A percentile compares a stretch with the other conserved stretches of the same genome.
phyloP scores from a whole-genome alignment of 2,329 filamentous ascomycete genomes.

The Kalaharituber pfeilii region DNA sequence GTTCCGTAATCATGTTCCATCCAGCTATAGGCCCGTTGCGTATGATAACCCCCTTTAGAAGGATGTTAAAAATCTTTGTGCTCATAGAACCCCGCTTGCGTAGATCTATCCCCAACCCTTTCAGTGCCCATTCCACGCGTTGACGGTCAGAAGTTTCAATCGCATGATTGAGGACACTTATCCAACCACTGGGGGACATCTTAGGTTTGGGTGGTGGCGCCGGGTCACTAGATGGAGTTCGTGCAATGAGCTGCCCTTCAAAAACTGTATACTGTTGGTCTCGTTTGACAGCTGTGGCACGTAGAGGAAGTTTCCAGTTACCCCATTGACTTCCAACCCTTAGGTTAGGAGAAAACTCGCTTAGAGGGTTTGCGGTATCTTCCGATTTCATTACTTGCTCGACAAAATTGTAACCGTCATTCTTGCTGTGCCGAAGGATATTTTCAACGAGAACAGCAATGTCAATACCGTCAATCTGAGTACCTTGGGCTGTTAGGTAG shows the following conservation, averaged over 20 bases:
- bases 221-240: background rate
- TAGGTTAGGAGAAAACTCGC: background rate
- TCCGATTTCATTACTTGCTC: background rate
- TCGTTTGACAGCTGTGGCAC: background rate
- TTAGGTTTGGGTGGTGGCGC: background rate
- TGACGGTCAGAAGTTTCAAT: background rate
- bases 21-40: background rate
- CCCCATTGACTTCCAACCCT: background rate
- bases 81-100: constrained; percentile 4
- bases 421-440: constrained; percentile 2
- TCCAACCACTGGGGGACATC: constrained; percentile 8
- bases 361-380: background rate
- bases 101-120: constrained; percentile 3
- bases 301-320: background rate
- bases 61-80: constrained; percentile 11
- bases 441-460: constrained; percentile 8
- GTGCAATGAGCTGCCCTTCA: background rate
- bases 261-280: background rate
- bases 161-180: constrained; percentile 4
- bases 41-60: constrained; percentile 6
- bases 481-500: constrained; percentile 1
- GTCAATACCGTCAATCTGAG: constrained; percentile 3
- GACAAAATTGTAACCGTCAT: constrained; percentile 7
- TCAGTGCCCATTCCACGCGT: constrained; percentile 7
- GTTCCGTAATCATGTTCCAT: constrained; percentile 3